Evolutionary conservation across 2,329 filamentous ascomycete species (phyloP).

Genomic region (Aspergillus piperis): DNA sequence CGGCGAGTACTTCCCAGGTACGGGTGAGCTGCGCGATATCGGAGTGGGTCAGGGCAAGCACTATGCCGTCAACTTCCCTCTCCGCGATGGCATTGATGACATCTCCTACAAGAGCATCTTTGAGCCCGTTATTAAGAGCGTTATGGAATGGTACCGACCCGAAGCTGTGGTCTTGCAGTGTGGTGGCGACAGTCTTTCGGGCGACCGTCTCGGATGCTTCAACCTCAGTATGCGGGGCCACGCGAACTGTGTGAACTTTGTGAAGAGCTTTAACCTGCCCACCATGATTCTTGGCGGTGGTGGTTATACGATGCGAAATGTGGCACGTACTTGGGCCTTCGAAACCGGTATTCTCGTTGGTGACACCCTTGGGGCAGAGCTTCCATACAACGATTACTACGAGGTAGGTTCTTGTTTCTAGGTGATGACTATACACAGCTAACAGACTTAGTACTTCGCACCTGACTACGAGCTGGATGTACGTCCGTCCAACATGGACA

Average conservation of each 20-base stretch:
- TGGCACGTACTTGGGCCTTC: conserved; percentile 62
- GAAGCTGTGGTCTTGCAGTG: conserved; percentile 70
- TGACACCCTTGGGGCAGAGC: conserved; percentile 74
- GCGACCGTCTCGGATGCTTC: conserved; percentile 68
- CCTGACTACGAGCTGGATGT: conserved; percentile 71
- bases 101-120: conserved; percentile 68
- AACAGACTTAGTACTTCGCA: conserved; percentile 60
- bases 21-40: conserved; percentile 68
- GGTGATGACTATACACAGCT: conserved; percentile 15
- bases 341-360: conserved; percentile 82
- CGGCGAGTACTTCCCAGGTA: conserved; percentile 71
- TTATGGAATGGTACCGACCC: conserved; percentile 69
- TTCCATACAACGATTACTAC: conserved; percentile 97
- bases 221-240: conserved; percentile 71
- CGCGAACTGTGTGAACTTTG: conserved; percentile 69
- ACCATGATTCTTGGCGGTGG: conserved; percentile 67
- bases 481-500: conserved; percentile 71
- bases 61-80: conserved; percentile 69
- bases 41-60: conserved; percentile 68
- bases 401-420: conserved; percentile 49
- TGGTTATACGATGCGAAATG: conserved; percentile 70
- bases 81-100: conserved; percentile 70
- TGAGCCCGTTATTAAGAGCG: conserved; percentile 66
- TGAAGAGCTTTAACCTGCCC: conserved; percentile 67
- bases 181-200: conserved; percentile 67